Percentiles rank a stretch among this genome's conserved stretches.
These are phyloP conservation scores for Colletotrichum simmondsii DNA, from an alignment of 2,329 filamentous ascomycete genomes.

Conservation along the genomic window DNA sequence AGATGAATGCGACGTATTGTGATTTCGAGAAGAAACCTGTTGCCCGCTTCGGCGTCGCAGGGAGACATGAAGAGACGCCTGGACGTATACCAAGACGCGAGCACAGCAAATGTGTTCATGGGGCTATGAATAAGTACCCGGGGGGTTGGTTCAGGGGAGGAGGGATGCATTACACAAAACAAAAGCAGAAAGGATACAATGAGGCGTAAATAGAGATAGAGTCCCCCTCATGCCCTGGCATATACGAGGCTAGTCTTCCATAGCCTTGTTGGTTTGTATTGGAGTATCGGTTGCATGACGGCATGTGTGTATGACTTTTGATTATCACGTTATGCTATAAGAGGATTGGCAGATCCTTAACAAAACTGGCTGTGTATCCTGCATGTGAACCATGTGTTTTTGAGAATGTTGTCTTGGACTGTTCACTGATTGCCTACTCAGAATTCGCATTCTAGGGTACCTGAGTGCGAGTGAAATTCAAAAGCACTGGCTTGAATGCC, in stretches of 20 bases:
- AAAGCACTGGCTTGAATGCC: not conserved
- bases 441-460: not conserved
- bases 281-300: constrained; percentile 32
- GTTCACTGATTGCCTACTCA: not conserved
- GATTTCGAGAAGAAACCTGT: not conserved
- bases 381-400: not conserved
- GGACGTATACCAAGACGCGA: not conserved
- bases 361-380: not conserved
- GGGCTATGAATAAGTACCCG: not conserved
- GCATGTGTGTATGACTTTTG: constrained; percentile 23
- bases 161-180: constrained; percentile 23
- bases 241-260: constrained; percentile 15
- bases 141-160: not conserved
- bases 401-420: not conserved
- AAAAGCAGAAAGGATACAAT: constrained; percentile 31
- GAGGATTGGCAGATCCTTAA: constrained; percentile 5
- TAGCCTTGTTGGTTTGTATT: constrained; percentile 12
- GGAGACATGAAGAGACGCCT: not conserved
- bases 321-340: constrained; percentile 16
- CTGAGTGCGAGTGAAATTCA: not conserved
- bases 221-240: constrained; percentile 30
- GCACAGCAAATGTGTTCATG: not conserved
- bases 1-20: not conserved
- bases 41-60: not conserved
- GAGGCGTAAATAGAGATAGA: constrained; percentile 35